A percentile compares a stretch with the other conserved stretches of the same genome.
These are phyloP conservation scores for Royoungia palumana DNA, from an alignment of 768 basidiomycete species.

Conservation along the genomic window DNA sequence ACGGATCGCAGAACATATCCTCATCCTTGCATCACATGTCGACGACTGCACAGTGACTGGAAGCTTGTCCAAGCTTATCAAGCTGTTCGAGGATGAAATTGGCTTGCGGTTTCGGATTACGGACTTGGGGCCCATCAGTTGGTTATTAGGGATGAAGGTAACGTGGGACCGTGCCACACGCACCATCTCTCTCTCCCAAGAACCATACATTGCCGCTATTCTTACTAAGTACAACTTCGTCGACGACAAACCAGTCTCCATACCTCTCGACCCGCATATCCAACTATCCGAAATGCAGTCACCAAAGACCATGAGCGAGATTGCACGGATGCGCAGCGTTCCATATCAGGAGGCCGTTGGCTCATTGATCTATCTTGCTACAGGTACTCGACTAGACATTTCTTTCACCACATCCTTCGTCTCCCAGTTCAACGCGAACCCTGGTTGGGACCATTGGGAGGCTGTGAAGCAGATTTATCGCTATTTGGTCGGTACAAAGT, in stretches of 20 bases:
- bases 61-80: background rate
- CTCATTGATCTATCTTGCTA: background rate
- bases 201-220: too few relatives aligned
- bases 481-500: slow-evolving; percentile 11
- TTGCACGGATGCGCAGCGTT: background rate
- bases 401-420: background rate
- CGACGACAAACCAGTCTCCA: background rate
- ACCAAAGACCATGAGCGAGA: background rate
- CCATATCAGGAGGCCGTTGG: too few relatives aligned
- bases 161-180: background rate
- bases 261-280: background rate
- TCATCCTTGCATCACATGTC: background rate
- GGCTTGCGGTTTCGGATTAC: background rate
- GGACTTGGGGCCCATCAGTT: slow-evolving; percentile 3
- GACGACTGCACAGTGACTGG: slow-evolving; percentile 8
- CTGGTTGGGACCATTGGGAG: background rate
- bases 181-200: background rate
- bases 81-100: slow-evolving; percentile 5
- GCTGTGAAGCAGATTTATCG: slow-evolving; percentile 4
- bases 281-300: background rate
- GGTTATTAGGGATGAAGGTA: slow-evolving; percentile 11
- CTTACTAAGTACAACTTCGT: too few relatives aligned
- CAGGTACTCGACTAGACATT: background rate
- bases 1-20: background rate
- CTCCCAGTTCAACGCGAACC: background rate